These are phyloP conservation scores for Spencermartinsiella europaea DNA, from an alignment of 805 yeast genomes.

Conservation along the genomic window DNA sequence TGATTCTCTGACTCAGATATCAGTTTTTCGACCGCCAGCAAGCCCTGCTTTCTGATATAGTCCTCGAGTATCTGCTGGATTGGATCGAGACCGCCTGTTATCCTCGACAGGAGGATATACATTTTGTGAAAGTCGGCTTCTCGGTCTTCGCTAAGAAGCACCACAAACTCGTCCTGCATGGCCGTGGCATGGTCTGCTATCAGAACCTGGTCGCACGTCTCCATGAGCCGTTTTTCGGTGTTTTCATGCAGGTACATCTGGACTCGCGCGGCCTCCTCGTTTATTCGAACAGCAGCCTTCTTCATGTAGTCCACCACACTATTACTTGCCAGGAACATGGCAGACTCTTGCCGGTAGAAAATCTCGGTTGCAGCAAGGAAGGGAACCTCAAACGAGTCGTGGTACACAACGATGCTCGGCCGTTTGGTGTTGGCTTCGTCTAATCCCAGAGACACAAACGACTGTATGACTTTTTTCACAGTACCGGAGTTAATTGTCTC, in stretches of 20 bases:
- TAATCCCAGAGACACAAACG: conserved; percentile 84
- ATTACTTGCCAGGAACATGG: conserved; percentile 58
- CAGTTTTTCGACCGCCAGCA: conserved; percentile 54
- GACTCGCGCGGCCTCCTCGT: conserved; percentile 77
- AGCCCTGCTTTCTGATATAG: conserved; percentile 65
- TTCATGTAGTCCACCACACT: conserved; percentile 88
- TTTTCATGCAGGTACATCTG: conserved; percentile 79
- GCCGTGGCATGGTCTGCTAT: conserved; percentile 72
- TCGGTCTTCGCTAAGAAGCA: conserved; percentile 68
- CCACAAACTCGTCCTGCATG: conserved; percentile 70
- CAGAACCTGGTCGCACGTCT: conserved; percentile 67
- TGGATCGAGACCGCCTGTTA: conserved; percentile 73
- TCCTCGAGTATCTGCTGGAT: conserved; percentile 66
- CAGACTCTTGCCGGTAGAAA: conserved; percentile 66
- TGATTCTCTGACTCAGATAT: conserved; percentile 32
- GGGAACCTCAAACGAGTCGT: conserved; percentile 67
- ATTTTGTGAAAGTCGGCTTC: conserved; percentile 70
- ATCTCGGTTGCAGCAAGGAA: conserved; percentile 55
- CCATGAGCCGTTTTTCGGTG: conserved; percentile 71
- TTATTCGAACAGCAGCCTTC: conserved; percentile 75
- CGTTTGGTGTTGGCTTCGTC: conserved; percentile 87
- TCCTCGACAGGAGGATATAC: conserved; percentile 70
- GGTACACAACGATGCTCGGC: conserved; percentile 75
- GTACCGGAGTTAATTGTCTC: conserved; percentile 62
- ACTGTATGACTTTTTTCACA: conserved; percentile 70